These are phyloP conservation scores for Plantago coronopus DNA, from an alignment of 305 asterid genomes.

Conservation along the genomic window DNA sequence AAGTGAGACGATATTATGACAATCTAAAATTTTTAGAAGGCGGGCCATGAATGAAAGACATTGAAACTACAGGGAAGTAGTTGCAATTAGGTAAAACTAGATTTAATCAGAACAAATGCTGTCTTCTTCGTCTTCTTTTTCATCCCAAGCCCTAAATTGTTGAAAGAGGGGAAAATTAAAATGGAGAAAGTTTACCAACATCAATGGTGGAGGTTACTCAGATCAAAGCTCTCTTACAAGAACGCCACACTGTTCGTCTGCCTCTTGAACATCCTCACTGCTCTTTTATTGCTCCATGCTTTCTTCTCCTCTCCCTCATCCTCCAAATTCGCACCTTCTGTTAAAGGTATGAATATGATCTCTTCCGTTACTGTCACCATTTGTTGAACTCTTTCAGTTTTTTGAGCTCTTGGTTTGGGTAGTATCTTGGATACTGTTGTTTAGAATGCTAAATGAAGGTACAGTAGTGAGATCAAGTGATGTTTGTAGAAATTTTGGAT, in stretches of 20 bases:
- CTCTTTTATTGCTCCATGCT: conserved; percentile 55
- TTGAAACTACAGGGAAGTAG: too few species aligned
- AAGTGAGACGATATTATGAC: too few species aligned
- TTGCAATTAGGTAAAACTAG: too few species aligned
- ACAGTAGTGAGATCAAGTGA: neutral
- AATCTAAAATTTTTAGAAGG: too few species aligned
- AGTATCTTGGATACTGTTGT: neutral
- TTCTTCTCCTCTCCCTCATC: conserved; percentile 46
- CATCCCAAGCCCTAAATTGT: too few species aligned
- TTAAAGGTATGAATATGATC: conserved; percentile 27
- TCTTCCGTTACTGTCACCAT: neutral
- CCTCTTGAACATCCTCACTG: conserved; percentile 54
- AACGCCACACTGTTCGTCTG: conserved; percentile 71
- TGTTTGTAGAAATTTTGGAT: too few species aligned
- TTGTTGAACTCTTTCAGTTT: neutral
- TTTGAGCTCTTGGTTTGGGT: neutral
- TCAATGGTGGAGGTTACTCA: conserved; percentile 58
- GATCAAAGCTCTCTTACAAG: conserved; percentile 57
- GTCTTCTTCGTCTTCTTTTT: too few species aligned
- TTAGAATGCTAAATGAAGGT: neutral
- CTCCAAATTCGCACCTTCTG: conserved; percentile 34
- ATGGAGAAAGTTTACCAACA: conserved; percentile 70
- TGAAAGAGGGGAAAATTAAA: conserved; percentile 32
- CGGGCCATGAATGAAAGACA: too few species aligned
- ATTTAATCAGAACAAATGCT: too few species aligned